phyloP scores from a whole-genome alignment of 2,329 filamentous ascomycete species.

The Apiospora hydei region DNA sequence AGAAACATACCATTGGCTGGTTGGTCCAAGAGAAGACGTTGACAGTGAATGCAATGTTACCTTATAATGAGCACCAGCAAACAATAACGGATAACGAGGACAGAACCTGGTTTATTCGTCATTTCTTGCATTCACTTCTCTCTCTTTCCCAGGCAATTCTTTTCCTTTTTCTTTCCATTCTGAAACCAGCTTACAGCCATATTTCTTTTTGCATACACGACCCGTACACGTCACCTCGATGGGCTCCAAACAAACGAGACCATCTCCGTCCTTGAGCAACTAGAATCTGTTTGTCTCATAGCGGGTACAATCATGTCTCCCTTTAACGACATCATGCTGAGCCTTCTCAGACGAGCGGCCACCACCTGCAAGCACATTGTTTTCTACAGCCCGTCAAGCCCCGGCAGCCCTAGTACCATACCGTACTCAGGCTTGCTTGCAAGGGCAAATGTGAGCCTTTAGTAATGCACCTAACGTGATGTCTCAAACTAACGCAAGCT shows the following conservation, averaged over 20 bases:
- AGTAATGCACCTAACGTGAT: no score
- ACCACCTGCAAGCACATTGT: not conserved
- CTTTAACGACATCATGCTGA: not conserved
- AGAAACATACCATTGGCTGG: not conserved
- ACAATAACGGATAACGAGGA: not conserved
- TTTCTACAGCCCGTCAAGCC: not conserved
- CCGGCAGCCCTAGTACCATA: not conserved
- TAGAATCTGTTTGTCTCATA: not conserved
- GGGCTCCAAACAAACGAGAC: not conserved
- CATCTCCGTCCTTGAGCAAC: not conserved
- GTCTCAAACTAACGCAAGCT: not conserved
- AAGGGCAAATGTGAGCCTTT: not conserved
- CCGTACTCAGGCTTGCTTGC: not conserved
- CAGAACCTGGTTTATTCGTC: not conserved
- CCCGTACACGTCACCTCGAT: not conserved
- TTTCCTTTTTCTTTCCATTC: not conserved
- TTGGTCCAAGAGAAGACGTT: not conserved
- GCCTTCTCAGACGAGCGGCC: conserved; percentile 3
- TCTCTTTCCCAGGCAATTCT: not conserved
- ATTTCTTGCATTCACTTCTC: not conserved
- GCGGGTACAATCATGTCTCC: not conserved
- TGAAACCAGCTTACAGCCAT: not conserved
- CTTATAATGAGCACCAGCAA: not conserved
- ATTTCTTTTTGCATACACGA: not conserved
- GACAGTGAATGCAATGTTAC: not conserved